Base-by-base conservation (phyloP, 306 rosid genomes). In the Lupinus albus region DNA sequence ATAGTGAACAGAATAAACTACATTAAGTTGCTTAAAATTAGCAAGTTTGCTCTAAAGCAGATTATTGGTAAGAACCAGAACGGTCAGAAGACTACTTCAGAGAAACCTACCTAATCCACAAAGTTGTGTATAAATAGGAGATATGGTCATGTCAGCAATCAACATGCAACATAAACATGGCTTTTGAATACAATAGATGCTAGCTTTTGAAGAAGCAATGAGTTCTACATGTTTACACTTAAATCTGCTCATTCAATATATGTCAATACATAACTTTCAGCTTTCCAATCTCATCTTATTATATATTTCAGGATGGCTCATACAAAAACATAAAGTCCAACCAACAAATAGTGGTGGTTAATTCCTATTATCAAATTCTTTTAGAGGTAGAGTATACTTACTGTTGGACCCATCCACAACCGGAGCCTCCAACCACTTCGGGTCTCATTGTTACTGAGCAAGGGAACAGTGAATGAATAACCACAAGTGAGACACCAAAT, bases 1-100 rank as follows among this genome's bases (percentile, higher is more conserved):
- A 8, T 57, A 76, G 52, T 50, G 52, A 73, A 70, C 21, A 54
- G 46, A 67, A 77, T 45, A 72, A 70, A 64, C 52, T 8, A 49
- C 28, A 21, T 21, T 21, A 21, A 68, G 74, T 48, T 38, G 62
- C 42, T 66, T 63, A 52, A 65, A 67, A 55, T 42, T 51, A 41
- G 8, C 16, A 5, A 17, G 47, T 66, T 42, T 67, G 68, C 56
- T 58, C 38, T 20, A 68, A 57, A 60, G 3, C 28, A 21, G 28
- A 21, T 21, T 21, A 21, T 0, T 0, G 28, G 28, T 28, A 9
- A 42, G 15, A 10, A 49, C 49, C 35, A 67, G 41, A 47, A 67
- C 2, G 25, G 2, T 20, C 25, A 20, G 25, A 20, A 1, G 39
- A 57, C 10, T 75, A 21, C 41, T 25, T 64, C 8, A 48, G 8